Conservation (phyloP, 1,284 basidiomycete genomes). For the Cerioporus squamosus region DNA sequence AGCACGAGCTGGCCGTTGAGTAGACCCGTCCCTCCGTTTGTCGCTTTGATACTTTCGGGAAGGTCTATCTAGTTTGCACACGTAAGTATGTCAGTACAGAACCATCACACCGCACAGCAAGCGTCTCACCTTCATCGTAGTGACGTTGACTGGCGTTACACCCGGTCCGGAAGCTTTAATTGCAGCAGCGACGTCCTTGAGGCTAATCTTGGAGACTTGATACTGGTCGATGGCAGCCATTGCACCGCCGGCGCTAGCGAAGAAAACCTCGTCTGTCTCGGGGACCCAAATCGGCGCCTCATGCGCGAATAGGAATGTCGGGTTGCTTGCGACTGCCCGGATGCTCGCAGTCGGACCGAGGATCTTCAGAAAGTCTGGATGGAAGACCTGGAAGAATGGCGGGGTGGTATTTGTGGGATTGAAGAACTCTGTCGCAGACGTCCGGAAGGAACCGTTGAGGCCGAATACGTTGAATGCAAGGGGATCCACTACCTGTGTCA, state of each 20-base stretch:
- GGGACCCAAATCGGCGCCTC: constrained; percentile 73
- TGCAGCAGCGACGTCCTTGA: constrained; percentile 39
- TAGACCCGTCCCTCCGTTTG: constrained; percentile 77
- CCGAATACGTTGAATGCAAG: constrained; percentile 37
- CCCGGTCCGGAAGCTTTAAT: constrained; percentile 32
- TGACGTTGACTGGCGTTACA: constrained; percentile 53
- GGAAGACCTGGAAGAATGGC: constrained; percentile 75
- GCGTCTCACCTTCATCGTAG: constrained; percentile 53
- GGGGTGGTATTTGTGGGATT: constrained; percentile 48
- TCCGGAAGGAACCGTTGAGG: constrained; percentile 34
- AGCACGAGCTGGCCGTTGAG: constrained; percentile 67
- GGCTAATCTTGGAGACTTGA: constrained; percentile 42
- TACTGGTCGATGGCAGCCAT: constrained; percentile 48
- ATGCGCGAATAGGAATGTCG: constrained; percentile 71
- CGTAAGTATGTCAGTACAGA: background rate
- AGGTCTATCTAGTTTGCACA: constrained; percentile 46
- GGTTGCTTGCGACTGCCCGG: constrained; percentile 58
- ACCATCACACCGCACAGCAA: background rate
- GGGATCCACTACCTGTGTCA: constrained; percentile 39
- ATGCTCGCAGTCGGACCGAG: constrained; percentile 64
- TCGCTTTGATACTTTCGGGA: constrained; percentile 61
- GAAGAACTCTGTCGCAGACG: constrained; percentile 33
- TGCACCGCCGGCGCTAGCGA: constrained; percentile 51
- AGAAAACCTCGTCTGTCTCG: constrained; percentile 60
- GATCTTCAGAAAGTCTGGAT: constrained; percentile 59